These are phyloP conservation scores for Herpetospermum pedunculosum DNA, from an alignment of 306 rosid species.

Conservation along the genomic window DNA sequence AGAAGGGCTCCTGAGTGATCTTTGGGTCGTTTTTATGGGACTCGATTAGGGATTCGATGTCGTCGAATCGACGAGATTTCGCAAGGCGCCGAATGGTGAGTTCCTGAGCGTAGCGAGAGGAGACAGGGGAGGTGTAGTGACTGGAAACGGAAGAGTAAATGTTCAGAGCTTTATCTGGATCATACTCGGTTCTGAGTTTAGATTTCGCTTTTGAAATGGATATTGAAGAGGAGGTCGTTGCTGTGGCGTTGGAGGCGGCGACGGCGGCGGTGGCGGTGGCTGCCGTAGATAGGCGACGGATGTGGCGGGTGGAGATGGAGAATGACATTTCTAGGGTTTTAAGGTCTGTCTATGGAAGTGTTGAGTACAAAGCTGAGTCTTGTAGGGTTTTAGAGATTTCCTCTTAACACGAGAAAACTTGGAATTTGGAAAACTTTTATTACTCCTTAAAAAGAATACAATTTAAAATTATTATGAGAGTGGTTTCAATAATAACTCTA, in stretches of 20 bases:
- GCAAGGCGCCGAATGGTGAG: conserved; percentile 55
- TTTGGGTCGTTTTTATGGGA: conserved; percentile 50
- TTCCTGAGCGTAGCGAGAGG: conserved; percentile 49
- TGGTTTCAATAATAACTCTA: too few relatives aligned
- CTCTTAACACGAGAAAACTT: not conserved
- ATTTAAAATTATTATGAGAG: too few relatives aligned
- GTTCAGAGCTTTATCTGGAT: conserved; percentile 53
- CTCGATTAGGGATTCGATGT: conserved; percentile 45
- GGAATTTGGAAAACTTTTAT: too few relatives aligned
- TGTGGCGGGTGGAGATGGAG: conserved; percentile 25
- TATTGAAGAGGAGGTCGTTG: conserved; percentile 17
- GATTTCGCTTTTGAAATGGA: conserved; percentile 41
- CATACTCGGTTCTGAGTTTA: conserved; percentile 37
- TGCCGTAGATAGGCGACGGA: conserved; percentile 35
- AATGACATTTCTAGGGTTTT: conserved; percentile 32
- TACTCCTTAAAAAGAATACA: too few relatives aligned
- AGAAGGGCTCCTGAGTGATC: conserved; percentile 37
- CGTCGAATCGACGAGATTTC: conserved; percentile 41
- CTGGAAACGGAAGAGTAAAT: conserved; percentile 43
- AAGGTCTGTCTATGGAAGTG: not conserved
- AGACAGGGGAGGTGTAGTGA: conserved; percentile 29
- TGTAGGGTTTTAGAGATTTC: conserved; percentile 14
- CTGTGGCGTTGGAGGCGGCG: not conserved
- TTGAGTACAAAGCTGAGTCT: not conserved
- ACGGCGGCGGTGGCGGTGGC: conserved; percentile 3